These are phyloP conservation scores for Scorias spongiosa DNA, from an alignment of 2,329 filamentous ascomycete species.

Conservation along the genomic window DNA sequence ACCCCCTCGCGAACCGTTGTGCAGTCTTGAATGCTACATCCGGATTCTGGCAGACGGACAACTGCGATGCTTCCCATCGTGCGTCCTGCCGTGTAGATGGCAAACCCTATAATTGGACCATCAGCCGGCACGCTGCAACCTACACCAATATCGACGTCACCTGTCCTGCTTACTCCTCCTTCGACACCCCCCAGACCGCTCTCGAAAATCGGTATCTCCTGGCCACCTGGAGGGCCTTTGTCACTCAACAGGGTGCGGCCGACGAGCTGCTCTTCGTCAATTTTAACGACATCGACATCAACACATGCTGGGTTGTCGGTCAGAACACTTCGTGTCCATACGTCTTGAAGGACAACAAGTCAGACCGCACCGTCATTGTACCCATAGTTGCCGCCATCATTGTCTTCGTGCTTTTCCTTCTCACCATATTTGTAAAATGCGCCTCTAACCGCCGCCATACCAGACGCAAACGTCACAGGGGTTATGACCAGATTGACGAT, in stretches of 20 bases:
- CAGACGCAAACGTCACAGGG: conserved; percentile 32
- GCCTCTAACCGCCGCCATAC: conserved; percentile 41
- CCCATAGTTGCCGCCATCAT: conserved; percentile 48
- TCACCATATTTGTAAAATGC: conserved; percentile 50
- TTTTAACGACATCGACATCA: conserved; percentile 42
- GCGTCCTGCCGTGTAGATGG: conserved; percentile 41
- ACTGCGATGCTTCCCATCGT: conserved; percentile 37
- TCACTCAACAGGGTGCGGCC: conserved; percentile 8
- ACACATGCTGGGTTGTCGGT: conserved; percentile 46
- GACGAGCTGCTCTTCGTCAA: conserved; percentile 39
- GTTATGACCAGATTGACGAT: conserved; percentile 40
- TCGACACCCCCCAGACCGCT: conserved; percentile 44
- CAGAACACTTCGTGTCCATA: conserved; percentile 46
- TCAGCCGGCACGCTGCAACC: conserved; percentile 29
- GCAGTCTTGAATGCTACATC: conserved; percentile 36
- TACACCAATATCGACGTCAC: conserved; percentile 24
- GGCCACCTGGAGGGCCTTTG: conserved; percentile 15
- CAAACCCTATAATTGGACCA: conserved; percentile 43
- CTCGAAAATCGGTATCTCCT: conserved; percentile 48
- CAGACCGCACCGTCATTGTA: conserved; percentile 38
- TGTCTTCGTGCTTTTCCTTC: conserved; percentile 42
- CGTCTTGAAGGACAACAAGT: conserved; percentile 6
- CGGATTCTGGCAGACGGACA: conserved; percentile 43
- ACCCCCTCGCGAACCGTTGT: conserved; percentile 30
- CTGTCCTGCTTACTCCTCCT: conserved; percentile 36